Evolutionary conservation across 129 eudicot genomes (phyloP), one percentile per base, ranked within the genome.

Genomic region (Arctium lappa): DNA sequence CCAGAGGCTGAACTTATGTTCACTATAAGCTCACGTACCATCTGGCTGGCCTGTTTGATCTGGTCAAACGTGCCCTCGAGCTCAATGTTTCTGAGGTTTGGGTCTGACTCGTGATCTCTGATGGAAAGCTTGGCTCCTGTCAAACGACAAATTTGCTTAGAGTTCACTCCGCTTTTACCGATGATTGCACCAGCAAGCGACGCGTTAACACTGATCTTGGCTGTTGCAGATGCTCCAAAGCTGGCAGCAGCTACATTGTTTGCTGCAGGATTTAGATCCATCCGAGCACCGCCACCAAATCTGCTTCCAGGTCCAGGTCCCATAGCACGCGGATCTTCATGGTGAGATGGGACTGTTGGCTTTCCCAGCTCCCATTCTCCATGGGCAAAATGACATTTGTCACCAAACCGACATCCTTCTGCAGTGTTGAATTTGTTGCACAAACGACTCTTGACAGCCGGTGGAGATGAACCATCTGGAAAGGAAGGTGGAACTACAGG

Each of bases 281-380:
- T 85, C 65, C 98, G 85, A 2, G 86, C 83, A 0, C 73, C 83
- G 22, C 83, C 86, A 38, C 88, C 91, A 30, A 84, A 82, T 63
- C 87, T 82, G 18, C 88, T 77, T 3, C 92, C 92, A 1, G 87
- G 82, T 62, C 85, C 73, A 0, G 85, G 92, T 42, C 95, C 95
- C 91, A 87, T 82, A 13, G 84, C 73, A 30, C 91, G 95, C 22
- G 90, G 93, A 66, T 91, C 93, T 42, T 89, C 91, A 10, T 87
- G 90, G 62, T 86, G 91, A 38, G 91, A 78, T 3, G 84, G 88
- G 62, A 75, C 65, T 10, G 90, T 79, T 12, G 98, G 98, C 78
- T 85, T 88, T 10, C 97, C 98, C 36, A 94, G 88, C 85, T 94
- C 98, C 94, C 94, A 89, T 81, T 94, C 98, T 68, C 98, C 98